Conservation (phyloP, 176 grass and related monocot species). For the Oryza brachyantha region DNA sequence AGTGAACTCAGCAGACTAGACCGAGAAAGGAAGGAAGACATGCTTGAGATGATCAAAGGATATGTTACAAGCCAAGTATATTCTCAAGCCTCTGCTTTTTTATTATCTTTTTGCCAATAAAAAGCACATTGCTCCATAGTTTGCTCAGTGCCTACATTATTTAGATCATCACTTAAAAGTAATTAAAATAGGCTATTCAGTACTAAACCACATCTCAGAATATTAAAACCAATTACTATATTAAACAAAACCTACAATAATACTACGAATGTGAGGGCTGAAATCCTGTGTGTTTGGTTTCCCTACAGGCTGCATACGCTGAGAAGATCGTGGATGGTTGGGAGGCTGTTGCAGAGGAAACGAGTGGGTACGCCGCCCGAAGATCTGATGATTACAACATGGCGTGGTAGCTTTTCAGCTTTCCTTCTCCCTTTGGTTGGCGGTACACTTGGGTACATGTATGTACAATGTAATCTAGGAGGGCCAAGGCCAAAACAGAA, state of each 20-base stretch:
- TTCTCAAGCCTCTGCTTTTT: neutral
- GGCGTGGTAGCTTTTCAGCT: slow-evolving; percentile 4
- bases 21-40: slow-evolving; percentile 74
- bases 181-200: neutral
- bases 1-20: slow-evolving; percentile 79
- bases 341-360: slow-evolving; percentile 80
- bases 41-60: slow-evolving; percentile 83
- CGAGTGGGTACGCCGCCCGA: slow-evolving; percentile 58
- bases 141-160: neutral
- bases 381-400: slow-evolving; percentile 16
- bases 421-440: neutral
- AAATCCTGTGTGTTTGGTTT: neutral
- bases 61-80: slow-evolving; percentile 90
- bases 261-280: no score
- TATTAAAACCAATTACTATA: no score
- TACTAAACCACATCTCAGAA: neutral
- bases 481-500: slow-evolving; percentile 9
- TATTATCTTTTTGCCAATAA: neutral
- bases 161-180: slow-evolving; percentile 1
- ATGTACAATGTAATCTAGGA: slow-evolving; percentile 57
- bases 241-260: no score
- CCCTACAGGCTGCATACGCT: slow-evolving; percentile 76
- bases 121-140: neutral
- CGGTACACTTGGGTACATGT: neutral
- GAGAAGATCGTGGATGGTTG: slow-evolving; percentile 90